Conservation (phyloP, 2,329 filamentous ascomycete species). For the Fusarium acutatum region DNA sequence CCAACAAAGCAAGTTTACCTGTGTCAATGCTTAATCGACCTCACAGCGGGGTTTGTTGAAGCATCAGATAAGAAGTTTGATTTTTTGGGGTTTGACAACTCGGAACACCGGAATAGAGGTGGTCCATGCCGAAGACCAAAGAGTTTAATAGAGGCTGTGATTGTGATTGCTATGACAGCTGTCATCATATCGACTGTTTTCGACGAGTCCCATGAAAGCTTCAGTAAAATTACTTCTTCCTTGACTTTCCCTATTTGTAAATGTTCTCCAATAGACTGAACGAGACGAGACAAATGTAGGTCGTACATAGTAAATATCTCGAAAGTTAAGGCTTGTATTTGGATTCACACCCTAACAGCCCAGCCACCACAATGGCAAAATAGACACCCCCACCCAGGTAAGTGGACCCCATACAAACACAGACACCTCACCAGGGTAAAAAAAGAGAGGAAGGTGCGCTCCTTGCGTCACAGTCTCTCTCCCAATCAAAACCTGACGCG, state of each 20-base stretch:
- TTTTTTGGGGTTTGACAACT: slow-evolving; percentile 1
- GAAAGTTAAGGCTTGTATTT: background rate
- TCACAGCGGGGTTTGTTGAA: slow-evolving; percentile 8
- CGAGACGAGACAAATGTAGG: background rate
- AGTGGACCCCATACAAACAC: background rate
- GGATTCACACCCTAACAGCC: background rate
- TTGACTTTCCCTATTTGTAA: background rate
- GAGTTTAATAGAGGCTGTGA: background rate
- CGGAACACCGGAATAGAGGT: background rate
- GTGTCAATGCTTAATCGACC: background rate
- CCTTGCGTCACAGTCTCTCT: slow-evolving; percentile 42
- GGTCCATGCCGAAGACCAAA: background rate
- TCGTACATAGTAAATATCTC: background rate
- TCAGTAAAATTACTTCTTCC: background rate
- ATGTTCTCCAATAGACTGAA: background rate
- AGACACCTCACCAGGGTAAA: background rate
- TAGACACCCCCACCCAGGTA: background rate
- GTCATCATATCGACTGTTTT: background rate
- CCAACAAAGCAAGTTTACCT: background rate
- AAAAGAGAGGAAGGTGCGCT: slow-evolving; percentile 9
- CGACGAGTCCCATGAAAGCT: background rate
- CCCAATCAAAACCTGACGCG: slow-evolving; percentile 46
- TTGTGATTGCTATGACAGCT: background rate
- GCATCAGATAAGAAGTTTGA: slow-evolving; percentile 24
- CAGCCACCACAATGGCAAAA: background rate